Evolutionary conservation across 2,329 filamentous ascomycete species (phyloP).

Genomic region (Aspergillus ruber): DNA sequence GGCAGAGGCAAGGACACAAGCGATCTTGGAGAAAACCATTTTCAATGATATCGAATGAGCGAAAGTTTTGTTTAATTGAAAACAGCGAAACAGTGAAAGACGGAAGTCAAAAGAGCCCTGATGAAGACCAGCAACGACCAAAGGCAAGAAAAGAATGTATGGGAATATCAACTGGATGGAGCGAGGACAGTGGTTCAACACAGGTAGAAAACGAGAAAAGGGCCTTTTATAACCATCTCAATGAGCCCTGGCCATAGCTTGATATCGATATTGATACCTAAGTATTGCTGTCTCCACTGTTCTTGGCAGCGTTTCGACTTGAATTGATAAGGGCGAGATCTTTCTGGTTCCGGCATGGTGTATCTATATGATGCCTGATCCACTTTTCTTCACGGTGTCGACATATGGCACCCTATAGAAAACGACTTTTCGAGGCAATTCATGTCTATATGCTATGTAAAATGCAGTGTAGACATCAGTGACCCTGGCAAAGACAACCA

Average conservation of each 20-base stretch:
- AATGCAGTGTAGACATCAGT: not conserved
- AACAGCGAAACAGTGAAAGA: constrained; percentile 4
- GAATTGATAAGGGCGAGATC: not conserved
- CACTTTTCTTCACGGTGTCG: not conserved
- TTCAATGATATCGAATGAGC: constrained; percentile 1
- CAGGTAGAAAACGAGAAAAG: not conserved
- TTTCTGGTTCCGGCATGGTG: not conserved
- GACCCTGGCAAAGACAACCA: no score
- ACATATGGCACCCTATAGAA: not conserved
- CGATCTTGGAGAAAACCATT: constrained; percentile 23
- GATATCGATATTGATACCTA: not conserved
- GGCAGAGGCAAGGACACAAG: constrained; percentile 21
- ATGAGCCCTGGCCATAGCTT: not conserved
- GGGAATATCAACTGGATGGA: not conserved
- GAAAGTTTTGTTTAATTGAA: not conserved
- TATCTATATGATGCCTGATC: not conserved
- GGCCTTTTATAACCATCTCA: constrained; percentile 1
- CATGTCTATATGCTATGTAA: not conserved
- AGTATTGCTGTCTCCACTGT: not conserved
- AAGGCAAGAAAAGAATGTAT: constrained; percentile 6
- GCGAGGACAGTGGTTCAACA: not conserved
- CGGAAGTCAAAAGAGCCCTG: constrained; percentile 6
- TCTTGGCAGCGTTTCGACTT: constrained; percentile 1
- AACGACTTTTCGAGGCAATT: not conserved
- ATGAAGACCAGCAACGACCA: constrained; percentile 10